phyloP scores from a whole-genome alignment of 2,329 filamentous ascomycete species.

The Fusarium sp. region DNA sequence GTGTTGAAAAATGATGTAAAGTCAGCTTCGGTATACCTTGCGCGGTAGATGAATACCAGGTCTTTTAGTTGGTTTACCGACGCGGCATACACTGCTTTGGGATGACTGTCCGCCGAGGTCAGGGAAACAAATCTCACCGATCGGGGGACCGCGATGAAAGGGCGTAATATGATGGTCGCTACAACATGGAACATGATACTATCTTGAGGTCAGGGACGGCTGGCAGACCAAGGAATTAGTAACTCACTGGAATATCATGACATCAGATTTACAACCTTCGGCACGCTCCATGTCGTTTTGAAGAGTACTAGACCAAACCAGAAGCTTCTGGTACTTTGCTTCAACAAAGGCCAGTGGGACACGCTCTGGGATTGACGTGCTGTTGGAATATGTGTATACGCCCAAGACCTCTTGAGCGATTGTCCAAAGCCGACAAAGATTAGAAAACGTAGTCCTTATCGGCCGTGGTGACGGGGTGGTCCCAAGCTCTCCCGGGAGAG shows the following conservation, averaged over 20 bases:
- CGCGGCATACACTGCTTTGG: neutral
- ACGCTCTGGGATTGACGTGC: neutral
- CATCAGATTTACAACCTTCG: neutral
- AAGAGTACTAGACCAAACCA: neutral
- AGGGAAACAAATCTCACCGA: neutral
- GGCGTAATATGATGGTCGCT: neutral
- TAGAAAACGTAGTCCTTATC: neutral
- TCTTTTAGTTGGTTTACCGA: neutral
- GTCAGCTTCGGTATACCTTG: neutral
- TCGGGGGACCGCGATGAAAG: fast-evolving
- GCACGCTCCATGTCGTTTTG: neutral
- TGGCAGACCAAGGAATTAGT: neutral
- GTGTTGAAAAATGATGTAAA: neutral
- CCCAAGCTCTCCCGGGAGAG: neutral
- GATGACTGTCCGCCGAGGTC: neutral
- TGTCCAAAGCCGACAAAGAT: neutral
- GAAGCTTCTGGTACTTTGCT: neutral
- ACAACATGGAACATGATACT: neutral
- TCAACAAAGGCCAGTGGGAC: neutral
- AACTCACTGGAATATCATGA: neutral
- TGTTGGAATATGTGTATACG: neutral
- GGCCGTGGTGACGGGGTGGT: neutral
- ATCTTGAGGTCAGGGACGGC: neutral
- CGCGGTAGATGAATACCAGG: neutral
- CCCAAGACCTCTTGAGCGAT: neutral